Base-by-base conservation (phyloP, 371 early-diverging fungal genomes). In the Smittium culicis region DNA sequence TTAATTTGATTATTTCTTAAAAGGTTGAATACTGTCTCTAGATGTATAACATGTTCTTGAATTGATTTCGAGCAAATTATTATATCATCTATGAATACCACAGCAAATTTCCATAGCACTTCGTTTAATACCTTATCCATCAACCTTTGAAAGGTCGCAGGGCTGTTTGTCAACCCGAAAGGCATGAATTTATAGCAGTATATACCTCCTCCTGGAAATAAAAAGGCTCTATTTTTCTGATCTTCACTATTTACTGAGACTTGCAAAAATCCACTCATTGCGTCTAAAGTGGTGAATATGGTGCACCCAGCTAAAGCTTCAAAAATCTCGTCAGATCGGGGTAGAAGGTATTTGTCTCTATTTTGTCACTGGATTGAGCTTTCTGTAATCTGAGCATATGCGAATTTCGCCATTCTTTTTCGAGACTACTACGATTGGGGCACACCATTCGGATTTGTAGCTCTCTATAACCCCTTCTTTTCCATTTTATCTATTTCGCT, bases 1-100 rank as follows among this genome's bases (percentile, higher is more conserved):
- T 58, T 24, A 5, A 66, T 56, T 28, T 45, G 5, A 66, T 35
- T 45, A 25, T 0, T 65, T 70, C 17, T 31, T 2, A 86, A 71
- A 14, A 69, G 34, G 0, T 71, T 17, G 0, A 84, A 66, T 0
- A 84, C 79, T 1, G 34, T 34, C 1, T 63, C 33, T 16, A 82
- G 54, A 65, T 85, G 78, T 8, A 56, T 1, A 2, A 66, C 31
- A 61, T 86, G 84, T 30, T 83, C 79, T 14, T 79, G 74, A n/a
- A 35, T n/a, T 11, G 71, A 75, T 17, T 74, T 62, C 8, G 79
- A 78, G 63, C 73, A 85, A 27, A 88, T 80, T 0, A 86, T 66
- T 0, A 85, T 81, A 66, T 85, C 81, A 66, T 88, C 85, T 0
- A 86, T 56, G 45, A 81, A 86, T 0, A 81, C 73, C 0, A 81